A percentile compares a stretch with the other conserved stretches of the same genome.
Evolutionary conservation across 345 rosid species (phyloP).

Genomic region (Populus nigra): DNA sequence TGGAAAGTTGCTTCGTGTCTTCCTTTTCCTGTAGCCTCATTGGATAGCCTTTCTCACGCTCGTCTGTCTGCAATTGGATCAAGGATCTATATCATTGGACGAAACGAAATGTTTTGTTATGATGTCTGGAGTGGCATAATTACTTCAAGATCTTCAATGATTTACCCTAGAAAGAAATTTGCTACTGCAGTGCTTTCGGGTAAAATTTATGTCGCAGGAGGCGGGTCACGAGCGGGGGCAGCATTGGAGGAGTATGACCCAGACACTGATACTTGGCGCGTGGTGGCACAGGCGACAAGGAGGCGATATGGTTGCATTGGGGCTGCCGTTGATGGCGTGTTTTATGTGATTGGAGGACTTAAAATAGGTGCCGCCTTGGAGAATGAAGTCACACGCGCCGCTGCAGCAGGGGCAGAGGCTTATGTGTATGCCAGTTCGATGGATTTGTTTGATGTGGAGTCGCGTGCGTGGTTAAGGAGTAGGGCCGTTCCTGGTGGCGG

Average conservation of each 20-base stretch:
- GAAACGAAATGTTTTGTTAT: conserved; percentile 49
- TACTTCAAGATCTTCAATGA: conserved; percentile 47
- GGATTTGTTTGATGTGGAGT: conserved; percentile 75
- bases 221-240: conserved; percentile 40
- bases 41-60: conserved; percentile 42
- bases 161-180: conserved; percentile 62
- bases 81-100: conserved; percentile 52
- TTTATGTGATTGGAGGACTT: conserved; percentile 84
- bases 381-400: conserved; percentile 35
- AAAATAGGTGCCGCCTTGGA: conserved; percentile 49
- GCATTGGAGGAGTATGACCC: conserved; percentile 90
- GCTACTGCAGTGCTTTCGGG: conserved; percentile 59
- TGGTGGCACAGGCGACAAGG: conserved; percentile 54
- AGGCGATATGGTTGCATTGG: conserved; percentile 82
- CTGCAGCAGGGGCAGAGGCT: conserved; percentile 45
- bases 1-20: conserved; percentile 40
- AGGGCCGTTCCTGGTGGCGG: conserved; percentile 87
- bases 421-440: conserved; percentile 77
- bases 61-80: conserved; percentile 68
- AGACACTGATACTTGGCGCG: conserved; percentile 53
- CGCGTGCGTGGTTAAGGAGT: conserved; percentile 69
- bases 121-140: conserved; percentile 59
- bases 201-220: conserved; percentile 79
- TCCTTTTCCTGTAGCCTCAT: conserved; percentile 17
- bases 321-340: conserved; percentile 68